Evolutionary conservation across 176 grass and related monocot species (phyloP), one percentile per base, ranked within the genome.

Genomic region (Bonia amplexicaulis): DNA sequence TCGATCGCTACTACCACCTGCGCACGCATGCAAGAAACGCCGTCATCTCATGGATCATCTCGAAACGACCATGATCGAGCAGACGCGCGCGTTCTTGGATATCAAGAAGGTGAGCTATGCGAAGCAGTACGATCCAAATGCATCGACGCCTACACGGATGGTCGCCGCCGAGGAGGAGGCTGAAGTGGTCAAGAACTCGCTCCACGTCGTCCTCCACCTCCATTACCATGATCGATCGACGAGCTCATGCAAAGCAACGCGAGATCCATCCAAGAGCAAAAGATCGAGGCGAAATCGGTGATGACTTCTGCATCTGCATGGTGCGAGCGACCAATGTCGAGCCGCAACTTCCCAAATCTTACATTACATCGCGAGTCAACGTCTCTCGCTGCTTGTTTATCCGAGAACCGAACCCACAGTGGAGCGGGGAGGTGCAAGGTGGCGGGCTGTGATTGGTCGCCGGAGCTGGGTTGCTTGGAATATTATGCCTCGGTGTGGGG

Each of bases 291-390:
- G 10, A 69, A 73, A 49, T 46, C 31, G n/a, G 2, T 22, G 33
- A 16, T 9, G 26, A 40, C 74, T 11, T 12, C 39, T 26, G 1
- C 57, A 62, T 44, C 9, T 66, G 44, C 58, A 66, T 49, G 61
- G 57, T 8, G 80, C 1, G 81, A 65, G 31, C 3, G 31, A 33
- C 72, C 88, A 73, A 79, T 79, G 84, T 87, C 88, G 88, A 90
- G 88, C 79, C 84, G 88, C 88, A 87, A 60, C 84, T 90, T 90
- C 88, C 17, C 88, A 87, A 49, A 66, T 87, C 78, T 51, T 15
- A 12, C 12, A 73, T 14, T 40, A 19, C 17, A 54, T 27, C 46
- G 29, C 61, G 1, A 66, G 79, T 82, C 79, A 83, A 69, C 78
- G 78, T 70, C 71, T 55, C 8, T 22, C 1, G 13, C 64, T 3